Evolutionary conservation across 2,329 filamentous ascomycete genomes (phyloP), one percentile per base, ranked within the genome.

Genomic region (Emmonsiellopsis sp.): DNA sequence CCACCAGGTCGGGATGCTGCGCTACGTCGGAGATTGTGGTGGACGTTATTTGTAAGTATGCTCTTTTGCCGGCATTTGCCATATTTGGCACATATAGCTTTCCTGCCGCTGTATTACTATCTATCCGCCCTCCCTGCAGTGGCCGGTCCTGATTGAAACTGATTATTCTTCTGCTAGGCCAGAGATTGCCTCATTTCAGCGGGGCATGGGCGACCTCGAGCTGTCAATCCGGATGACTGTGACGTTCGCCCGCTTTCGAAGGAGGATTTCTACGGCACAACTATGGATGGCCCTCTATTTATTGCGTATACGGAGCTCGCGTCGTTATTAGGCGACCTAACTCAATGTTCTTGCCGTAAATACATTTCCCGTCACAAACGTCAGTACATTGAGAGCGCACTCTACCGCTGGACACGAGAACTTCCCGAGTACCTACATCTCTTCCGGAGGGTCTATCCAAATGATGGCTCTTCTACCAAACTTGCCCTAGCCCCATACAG

Each of bases 161-260:
- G 27, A 51, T 13, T 47, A 32, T 36, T 39, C 43, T 9, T 49
- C 47, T 33, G 0, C 42, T 27, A 68, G 66, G 62, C 65, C 7
- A 59, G 68, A 58, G 72, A 74, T 55, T 68, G 63, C 49, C 56
- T 74, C 13, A 73, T 74, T 47, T 71, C 70, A 48, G 68, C 69
- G 31, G 71, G 70, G 2, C 70, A 73, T 56, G 71, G 71, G 4
- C 59, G 70, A 6, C 70, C 71, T 32, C 63, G 68, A 42, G 69
- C 70, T 5, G 69, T 72, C 31, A 65, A 69, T 47, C 61, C 71
- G 32, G 67, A 70, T 44, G 64, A 71, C 34, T 68, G 67, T 36
- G 70, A 73, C 44, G 62, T 74, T 7, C 63, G 60, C 11, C 65
- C 65, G 2, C 67, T 68, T 5, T 65, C 66, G 3, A 46, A 59